These are phyloP conservation scores for Sclerotinia borealis DNA, from an alignment of 2,329 filamentous ascomycete genomes.

Conservation along the genomic window DNA sequence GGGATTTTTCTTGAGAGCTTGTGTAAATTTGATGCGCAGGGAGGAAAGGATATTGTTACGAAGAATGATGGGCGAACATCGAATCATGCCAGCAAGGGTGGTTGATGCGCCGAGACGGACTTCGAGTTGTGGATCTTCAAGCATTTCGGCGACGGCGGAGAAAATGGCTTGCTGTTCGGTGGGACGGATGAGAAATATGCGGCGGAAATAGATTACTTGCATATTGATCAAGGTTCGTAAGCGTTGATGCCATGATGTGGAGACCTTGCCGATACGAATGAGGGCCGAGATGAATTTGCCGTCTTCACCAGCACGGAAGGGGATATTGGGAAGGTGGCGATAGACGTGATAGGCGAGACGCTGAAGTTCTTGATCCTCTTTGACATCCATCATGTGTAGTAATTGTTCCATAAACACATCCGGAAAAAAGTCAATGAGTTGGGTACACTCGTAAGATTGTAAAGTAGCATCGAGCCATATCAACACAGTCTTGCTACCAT, in stretches of 20 bases:
- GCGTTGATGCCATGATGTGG: constrained; percentile 90
- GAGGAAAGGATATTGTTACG: constrained; percentile 71
- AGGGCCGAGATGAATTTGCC: constrained; percentile 77
- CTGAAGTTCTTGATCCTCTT: constrained; percentile 94
- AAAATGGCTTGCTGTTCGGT: constrained; percentile 76
- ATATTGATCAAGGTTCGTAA: constrained; percentile 94
- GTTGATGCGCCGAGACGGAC: constrained; percentile 89
- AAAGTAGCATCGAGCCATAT: constrained; percentile 91
- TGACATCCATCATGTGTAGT: constrained; percentile 99
- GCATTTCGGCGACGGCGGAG: constrained; percentile 90
- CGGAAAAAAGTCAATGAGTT: constrained; percentile 87
- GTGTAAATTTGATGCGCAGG: constrained; percentile 74
- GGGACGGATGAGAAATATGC: constrained; percentile 77
- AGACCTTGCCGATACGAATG: constrained; percentile 79
- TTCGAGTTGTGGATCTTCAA: constrained; percentile 85
- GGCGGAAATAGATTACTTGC: constrained; percentile 96
- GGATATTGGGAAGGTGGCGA: constrained; percentile 90
- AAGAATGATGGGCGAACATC: constrained; percentile 78
- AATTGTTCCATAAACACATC: constrained; percentile 85
- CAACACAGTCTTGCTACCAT: constrained; percentile 90
- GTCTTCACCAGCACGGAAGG: constrained; percentile 81
- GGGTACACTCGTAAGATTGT: constrained; percentile 86
- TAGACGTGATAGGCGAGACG: constrained; percentile 94
- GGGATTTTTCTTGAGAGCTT: constrained; percentile 72
- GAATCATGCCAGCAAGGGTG: constrained; percentile 94